phyloP scores from a whole-genome alignment of 805 yeast species.

The Kazachstania viticola region DNA sequence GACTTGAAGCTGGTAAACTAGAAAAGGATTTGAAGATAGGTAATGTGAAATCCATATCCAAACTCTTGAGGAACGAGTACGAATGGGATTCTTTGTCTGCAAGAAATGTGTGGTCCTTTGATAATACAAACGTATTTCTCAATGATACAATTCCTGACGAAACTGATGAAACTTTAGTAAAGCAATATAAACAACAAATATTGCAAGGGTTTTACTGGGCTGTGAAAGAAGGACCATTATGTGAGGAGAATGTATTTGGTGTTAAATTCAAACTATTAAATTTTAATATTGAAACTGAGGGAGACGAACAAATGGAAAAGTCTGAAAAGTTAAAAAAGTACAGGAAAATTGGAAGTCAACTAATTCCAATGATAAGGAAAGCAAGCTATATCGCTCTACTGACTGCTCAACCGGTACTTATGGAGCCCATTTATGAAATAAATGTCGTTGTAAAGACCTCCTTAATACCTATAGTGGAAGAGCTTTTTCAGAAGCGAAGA shows the following conservation, averaged over 20 bases:
- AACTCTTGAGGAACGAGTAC: conserved; percentile 42
- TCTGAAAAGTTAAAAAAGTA: no score
- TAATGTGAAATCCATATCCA: conserved; percentile 39
- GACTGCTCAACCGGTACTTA: conserved; percentile 62
- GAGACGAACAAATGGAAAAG: not conserved
- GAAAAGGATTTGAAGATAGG: conserved; percentile 34
- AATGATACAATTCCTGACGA: conserved; percentile 73
- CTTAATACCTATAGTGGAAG: conserved; percentile 38
- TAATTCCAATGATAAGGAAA: conserved; percentile 69
- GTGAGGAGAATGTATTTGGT: conserved; percentile 69
- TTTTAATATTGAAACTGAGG: conserved; percentile 32
- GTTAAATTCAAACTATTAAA: conserved; percentile 61
- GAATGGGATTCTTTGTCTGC: conserved; percentile 81
- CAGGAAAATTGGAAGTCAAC: conserved; percentile 40
- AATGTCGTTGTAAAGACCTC: conserved; percentile 43
- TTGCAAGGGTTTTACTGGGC: conserved; percentile 79
- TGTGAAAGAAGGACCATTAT: conserved; percentile 78
- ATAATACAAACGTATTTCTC: conserved; percentile 47
- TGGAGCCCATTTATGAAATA: conserved; percentile 72
- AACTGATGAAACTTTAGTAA: conserved; percentile 43
- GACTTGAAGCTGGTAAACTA: conserved; percentile 21
- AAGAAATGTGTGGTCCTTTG: conserved; percentile 70
- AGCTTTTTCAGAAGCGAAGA: conserved; percentile 49
- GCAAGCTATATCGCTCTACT: conserved; percentile 77
- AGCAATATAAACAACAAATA: conserved; percentile 40